Conservation (phyloP, 805 yeast genomes). For the Hanseniaspora mollemarum region DNA sequence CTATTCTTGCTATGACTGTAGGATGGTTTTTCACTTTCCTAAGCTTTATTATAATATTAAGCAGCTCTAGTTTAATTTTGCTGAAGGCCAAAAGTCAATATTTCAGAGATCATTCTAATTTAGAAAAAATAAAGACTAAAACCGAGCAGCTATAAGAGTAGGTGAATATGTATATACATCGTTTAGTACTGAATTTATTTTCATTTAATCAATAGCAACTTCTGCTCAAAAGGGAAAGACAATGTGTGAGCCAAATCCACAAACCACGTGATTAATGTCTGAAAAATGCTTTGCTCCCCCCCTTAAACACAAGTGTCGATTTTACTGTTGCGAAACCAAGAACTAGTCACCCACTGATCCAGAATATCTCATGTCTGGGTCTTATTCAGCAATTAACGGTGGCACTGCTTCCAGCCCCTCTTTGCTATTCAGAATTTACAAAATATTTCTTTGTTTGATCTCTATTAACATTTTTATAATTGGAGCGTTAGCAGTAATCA, state of each 20-base stretch:
- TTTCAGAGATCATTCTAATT: slow-evolving; percentile 53
- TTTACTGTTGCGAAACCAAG: too few species aligned
- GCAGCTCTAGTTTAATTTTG: slow-evolving; percentile 35
- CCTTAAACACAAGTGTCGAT: too few species aligned
- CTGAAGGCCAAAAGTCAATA: slow-evolving; percentile 47
- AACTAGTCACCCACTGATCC: too few species aligned
- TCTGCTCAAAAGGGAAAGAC: too few species aligned
- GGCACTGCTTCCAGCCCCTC: too few species aligned
- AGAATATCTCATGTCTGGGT: neutral
- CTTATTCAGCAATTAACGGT: neutral
- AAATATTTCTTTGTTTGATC: slow-evolving; percentile 18
- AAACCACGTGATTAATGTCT: too few species aligned
- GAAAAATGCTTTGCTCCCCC: too few species aligned
- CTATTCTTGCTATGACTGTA: slow-evolving; percentile 51
- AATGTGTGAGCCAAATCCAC: too few species aligned
- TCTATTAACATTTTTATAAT: slow-evolving; percentile 24
- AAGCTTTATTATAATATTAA: slow-evolving; percentile 43
- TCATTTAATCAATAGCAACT: too few species aligned
- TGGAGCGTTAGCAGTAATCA: slow-evolving; percentile 37
- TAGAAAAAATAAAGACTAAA: slow-evolving; percentile 44
- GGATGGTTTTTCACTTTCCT: slow-evolving; percentile 62
- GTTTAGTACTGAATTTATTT: too few species aligned
- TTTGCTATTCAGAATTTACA: slow-evolving; percentile 16
- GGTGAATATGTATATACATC: too few species aligned
- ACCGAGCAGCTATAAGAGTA: slow-evolving; percentile 14